Evolutionary conservation across 108 stramenopile species (phyloP), one percentile per base, ranked within the genome.

Genomic region (Skeletonema costatum): DNA sequence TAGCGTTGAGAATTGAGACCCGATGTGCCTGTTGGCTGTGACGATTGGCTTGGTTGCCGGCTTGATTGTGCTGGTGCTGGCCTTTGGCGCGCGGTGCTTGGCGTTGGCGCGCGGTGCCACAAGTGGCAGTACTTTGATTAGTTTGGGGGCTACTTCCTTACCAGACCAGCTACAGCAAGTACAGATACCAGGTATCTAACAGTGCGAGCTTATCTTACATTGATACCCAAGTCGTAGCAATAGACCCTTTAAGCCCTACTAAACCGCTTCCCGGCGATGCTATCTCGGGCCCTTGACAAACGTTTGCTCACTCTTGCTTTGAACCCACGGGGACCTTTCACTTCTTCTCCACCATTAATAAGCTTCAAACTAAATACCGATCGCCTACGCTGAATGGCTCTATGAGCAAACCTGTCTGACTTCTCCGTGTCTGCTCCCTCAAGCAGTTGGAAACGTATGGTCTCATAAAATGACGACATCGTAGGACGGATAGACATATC

Each of bases 381-480:
- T 11, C 70, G 39, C 30, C 71, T 46, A 5, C 77, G 70, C 14
- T 60, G 53, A 12, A 78, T 65, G 41, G 41, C 41, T 0, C 64
- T 60, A 41, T 71, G 4, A 3, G 14, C 29, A 32, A 66, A 66
- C 9, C 68, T 30, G 7, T 29, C 0, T 25, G 77, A 71, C 3
- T 58, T 14, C 21, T 51, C 66, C 6, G 44, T 44, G 25, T 61
- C 42, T 29, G 66, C 56, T 7, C 46, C 41, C 6, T 42, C 21
- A 44, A 41, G 10, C 1, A 78, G 19, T 17, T 71, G 38, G 48
- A 35, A 30, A 2, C 77, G 66, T 17, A 78, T 29, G 31, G 14
- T 42, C 21, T 78, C 58, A 41, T 66, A 78, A 39, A 72, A 66
- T 31, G 60, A 39, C 39, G 46, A 51, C 64, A 78, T 78, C 0